These are phyloP conservation scores for Coffea humblotiana DNA, from an alignment of 305 asterid genomes.

Conservation along the genomic window DNA sequence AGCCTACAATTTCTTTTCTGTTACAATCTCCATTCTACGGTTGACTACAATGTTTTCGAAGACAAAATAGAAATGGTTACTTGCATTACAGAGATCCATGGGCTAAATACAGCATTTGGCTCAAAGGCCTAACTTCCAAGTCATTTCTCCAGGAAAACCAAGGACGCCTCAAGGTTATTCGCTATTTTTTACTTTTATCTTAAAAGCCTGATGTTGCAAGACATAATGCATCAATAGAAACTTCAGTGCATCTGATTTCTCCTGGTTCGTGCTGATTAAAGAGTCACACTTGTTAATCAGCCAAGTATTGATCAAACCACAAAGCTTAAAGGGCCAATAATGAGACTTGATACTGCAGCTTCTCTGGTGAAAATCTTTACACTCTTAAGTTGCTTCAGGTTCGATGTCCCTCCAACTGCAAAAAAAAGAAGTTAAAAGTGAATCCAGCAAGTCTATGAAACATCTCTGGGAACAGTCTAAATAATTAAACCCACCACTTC, in stretches of 20 bases:
- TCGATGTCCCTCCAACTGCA: neutral
- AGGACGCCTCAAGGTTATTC: neutral
- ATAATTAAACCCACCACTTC: too few relatives aligned
- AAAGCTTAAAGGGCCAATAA: neutral
- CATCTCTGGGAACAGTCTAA: too few relatives aligned
- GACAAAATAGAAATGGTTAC: too few relatives aligned
- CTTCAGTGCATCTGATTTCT: neutral
- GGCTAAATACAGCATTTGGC: neutral
- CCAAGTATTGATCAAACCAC: neutral
- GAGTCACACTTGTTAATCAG: neutral
- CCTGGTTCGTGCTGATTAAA: too few relatives aligned
- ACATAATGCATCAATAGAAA: neutral
- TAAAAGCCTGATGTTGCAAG: neutral
- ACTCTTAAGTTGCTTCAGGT: neutral
- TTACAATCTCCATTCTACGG: neutral
- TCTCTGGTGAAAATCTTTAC: neutral
- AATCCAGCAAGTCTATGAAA: neutral
- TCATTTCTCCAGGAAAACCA: neutral
- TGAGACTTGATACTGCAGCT: neutral
- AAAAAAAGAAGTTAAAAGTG: neutral
- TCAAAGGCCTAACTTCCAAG: neutral
- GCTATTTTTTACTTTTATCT: too few relatives aligned
- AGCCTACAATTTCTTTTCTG: neutral
- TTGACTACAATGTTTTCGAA: neutral
- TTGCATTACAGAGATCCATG: too few relatives aligned